Conservation (phyloP, 768 basidiomycete species). For the Cubamyces sp. region DNA sequence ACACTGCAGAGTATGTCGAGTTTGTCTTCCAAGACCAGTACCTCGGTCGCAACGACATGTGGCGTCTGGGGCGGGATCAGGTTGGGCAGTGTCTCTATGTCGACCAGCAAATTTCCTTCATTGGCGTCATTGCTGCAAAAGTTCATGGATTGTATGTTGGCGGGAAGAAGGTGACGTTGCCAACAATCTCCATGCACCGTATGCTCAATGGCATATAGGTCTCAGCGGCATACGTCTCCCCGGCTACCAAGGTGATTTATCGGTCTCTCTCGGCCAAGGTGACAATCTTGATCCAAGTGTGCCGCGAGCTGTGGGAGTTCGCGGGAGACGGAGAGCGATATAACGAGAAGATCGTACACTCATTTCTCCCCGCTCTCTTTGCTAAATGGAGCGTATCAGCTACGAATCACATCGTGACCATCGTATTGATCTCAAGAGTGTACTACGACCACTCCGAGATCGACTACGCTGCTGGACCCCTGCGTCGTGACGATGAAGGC, state of each 20-base stretch:
- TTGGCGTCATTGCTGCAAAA: conserved; percentile 81
- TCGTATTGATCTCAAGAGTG: conserved; percentile 92
- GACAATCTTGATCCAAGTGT: conserved; percentile 96
- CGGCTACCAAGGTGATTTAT: conserved; percentile 86
- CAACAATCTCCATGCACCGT: neutral
- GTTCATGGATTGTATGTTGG: conserved; percentile 78
- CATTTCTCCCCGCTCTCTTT: conserved; percentile 91
- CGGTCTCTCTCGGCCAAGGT: conserved; percentile 90
- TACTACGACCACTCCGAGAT: conserved; percentile 84
- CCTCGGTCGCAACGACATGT: conserved; percentile 95
- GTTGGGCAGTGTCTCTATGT: conserved; percentile 81
- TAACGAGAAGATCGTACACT: conserved; percentile 97
- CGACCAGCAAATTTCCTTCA: conserved; percentile 84
- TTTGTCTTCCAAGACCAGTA: conserved; percentile 95
- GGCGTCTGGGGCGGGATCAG: conserved; percentile 84
- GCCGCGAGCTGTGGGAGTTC: conserved; percentile 96
- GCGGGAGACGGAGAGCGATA: conserved; percentile 94
- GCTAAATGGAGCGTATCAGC: conserved; percentile 80
- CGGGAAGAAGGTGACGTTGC: conserved; percentile 58
- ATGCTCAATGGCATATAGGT: conserved; percentile 48
- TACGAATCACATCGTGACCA: conserved; percentile 92
- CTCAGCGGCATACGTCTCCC: conserved; percentile 79
- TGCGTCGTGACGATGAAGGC: conserved; percentile 75
- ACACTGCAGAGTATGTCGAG: conserved; percentile 80
- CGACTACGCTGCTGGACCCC: conserved; percentile 80